These are phyloP conservation scores for Leccinum obscurum DNA, from an alignment of 768 basidiomycete genomes.

Conservation along the genomic window DNA sequence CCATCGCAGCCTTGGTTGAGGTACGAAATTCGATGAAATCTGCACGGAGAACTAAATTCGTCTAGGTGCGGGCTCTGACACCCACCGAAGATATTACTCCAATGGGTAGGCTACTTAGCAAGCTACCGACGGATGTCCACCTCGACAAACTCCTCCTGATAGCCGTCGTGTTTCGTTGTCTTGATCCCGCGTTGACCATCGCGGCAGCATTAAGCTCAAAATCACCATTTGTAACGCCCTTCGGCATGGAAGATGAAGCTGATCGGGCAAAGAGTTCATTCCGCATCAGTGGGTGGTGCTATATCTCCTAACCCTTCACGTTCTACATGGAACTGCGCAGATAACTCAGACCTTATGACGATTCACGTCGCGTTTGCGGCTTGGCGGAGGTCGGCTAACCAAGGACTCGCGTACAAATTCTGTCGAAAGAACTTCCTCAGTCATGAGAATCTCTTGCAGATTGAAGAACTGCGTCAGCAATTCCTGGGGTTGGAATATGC, in stretches of 20 bases:
- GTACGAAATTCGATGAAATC: conserved; percentile 36
- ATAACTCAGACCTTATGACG: conserved; percentile 93
- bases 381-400: conserved; percentile 76
- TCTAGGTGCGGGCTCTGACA: conserved; percentile 83
- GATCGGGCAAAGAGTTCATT: conserved; percentile 82
- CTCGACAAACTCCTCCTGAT: conserved; percentile 90
- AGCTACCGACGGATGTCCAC: conserved; percentile 93
- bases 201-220: conserved; percentile 92
- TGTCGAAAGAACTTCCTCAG: conserved; percentile 81
- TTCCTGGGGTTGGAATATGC: conserved; percentile 56
- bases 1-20: conserved; percentile 89
- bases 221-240: conserved; percentile 87
- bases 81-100: conserved; percentile 88
- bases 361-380: conserved; percentile 86
- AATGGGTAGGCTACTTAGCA: conserved; percentile 87
- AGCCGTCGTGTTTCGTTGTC: conserved; percentile 80
- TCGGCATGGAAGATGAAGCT: conserved; percentile 86
- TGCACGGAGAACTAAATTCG: conserved; percentile 1
- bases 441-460: conserved; percentile 92
- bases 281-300: conserved; percentile 57
- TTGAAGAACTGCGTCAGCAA: conserved; percentile 94
- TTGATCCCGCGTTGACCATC: conserved; percentile 96
- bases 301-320: background rate
- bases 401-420: conserved; percentile 64
- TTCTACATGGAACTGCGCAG: conserved; percentile 39